Evolutionary conservation across 2,329 filamentous ascomycete genomes (phyloP), one percentile per base, ranked within the genome.

Genomic region (Cladosporium oxysporum): DNA sequence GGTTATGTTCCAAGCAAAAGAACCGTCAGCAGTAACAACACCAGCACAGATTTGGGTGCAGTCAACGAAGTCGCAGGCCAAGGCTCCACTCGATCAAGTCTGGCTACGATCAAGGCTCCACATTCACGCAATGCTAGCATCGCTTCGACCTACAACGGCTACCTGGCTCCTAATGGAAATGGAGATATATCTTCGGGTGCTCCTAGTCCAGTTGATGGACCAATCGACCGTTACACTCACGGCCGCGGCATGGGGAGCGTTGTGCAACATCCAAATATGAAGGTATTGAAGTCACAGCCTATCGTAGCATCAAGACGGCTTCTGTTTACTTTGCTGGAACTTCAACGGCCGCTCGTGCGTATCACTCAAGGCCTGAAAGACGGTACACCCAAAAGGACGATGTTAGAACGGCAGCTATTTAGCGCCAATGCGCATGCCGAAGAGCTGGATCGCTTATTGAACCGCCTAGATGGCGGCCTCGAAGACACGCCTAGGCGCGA

Each of bases 1-100:
- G 87, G 86, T 28, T 83, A 88, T 59, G 82, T 88, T 37, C 84
- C 82, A 55, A 82, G 83, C 71, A 86, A 87, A 72, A 82, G 83
- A 26, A 66, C 55, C 14, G 62, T 65, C 35, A 65, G 62, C 37
- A 63, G 26, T 10, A 63, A 57, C 26, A 63, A 55, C 29, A 29
- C 55, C 16, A 71, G 69, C 21, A 67, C 66, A 7, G 67, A 83
- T 81, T 12, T 85, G 85, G 71, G 69, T 50, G 67, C 69, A 8
- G 66, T 74, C 16, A 69, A 63, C n/a, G 75, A 76, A 21, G 68
- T 69, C 50, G 65, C 66, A 2, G 59, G 65, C 14, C 67, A 68
- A 53, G 66, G 67, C 23, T 72, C 73, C 11, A 65, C 66, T 29
- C 68, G 69, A 21, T 69, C 70, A 14, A 88, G 85, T 71, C 83